These are phyloP conservation scores for Lepidium aucheri DNA, from an alignment of 345 rosid genomes.

Conservation along the genomic window DNA sequence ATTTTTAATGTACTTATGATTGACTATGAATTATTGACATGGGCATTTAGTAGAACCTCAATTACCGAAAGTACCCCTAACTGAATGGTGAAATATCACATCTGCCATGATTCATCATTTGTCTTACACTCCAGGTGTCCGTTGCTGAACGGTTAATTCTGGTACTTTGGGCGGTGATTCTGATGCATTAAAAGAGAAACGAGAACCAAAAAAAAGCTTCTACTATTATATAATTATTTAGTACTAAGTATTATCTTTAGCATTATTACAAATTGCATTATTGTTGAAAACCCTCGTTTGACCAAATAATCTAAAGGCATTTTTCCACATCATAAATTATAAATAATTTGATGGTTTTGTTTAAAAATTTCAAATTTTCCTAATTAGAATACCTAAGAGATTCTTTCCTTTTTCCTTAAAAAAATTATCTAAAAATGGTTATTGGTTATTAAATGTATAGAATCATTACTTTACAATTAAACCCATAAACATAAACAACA, in stretches of 20 bases:
- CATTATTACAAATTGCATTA: background rate
- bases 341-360: background rate
- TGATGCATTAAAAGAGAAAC: background rate
- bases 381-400: background rate
- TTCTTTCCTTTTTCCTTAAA: background rate
- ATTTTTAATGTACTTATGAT: background rate
- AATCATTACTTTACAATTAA: background rate
- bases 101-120: conserved; percentile 15
- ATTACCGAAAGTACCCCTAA: conserved; percentile 5
- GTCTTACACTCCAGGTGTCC: conserved; percentile 25
- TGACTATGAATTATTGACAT: conserved; percentile 5
- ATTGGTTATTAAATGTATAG: background rate
- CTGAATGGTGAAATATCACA: conserved; percentile 1
- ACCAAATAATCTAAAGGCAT: background rate
- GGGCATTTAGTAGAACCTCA: background rate
- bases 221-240: too few species aligned
- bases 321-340: too few species aligned
- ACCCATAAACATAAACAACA: background rate
- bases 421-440: background rate
- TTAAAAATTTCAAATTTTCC: background rate
- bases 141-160: conserved; percentile 31
- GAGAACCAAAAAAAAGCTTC: background rate
- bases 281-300: background rate
- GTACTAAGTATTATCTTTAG: background rate
- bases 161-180: conserved; percentile 30